Percentiles rank a stretch among this genome's conserved stretches.
Conservation (phyloP, 306 rosid species). For the Corylus americana region DNA sequence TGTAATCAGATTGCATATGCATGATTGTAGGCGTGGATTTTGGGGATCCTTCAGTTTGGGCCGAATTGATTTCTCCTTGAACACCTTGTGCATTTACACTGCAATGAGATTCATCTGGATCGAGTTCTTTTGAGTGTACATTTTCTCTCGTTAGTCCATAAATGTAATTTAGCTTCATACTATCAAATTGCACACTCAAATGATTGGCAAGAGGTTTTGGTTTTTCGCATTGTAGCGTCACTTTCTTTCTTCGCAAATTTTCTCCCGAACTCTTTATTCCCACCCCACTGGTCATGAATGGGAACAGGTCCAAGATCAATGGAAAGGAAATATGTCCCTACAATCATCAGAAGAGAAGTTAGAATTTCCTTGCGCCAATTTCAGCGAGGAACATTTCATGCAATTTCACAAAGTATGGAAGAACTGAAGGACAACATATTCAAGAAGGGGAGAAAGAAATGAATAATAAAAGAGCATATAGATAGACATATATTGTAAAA, state of each 20-base stretch:
- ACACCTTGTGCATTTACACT: slow-evolving; percentile 27
- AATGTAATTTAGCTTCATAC: slow-evolving; percentile 30
- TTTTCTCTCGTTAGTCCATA: slow-evolving; percentile 31
- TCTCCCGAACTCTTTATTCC: slow-evolving; percentile 46
- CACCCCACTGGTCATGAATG: slow-evolving; percentile 66
- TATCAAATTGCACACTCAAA: slow-evolving; percentile 37
- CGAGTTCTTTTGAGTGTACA: slow-evolving; percentile 21
- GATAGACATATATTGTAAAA: not conserved
- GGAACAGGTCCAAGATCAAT: slow-evolving; percentile 58
- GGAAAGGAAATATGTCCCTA: slow-evolving; percentile 89
- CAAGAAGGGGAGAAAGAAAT: not conserved
- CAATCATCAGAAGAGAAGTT: slow-evolving; percentile 28
- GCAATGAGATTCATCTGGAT: slow-evolving; percentile 27
- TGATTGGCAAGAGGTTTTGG: slow-evolving; percentile 31
- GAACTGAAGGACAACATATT: not conserved
- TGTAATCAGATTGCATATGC: slow-evolving; percentile 29
- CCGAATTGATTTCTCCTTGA: slow-evolving; percentile 28
- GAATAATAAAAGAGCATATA: not conserved
- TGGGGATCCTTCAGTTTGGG: slow-evolving; percentile 37
- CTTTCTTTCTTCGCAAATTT: slow-evolving; percentile 36
- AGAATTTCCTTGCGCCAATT: not conserved
- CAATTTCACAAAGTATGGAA: not conserved
- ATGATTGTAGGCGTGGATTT: slow-evolving; percentile 32
- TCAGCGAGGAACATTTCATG: slow-evolving; percentile 1
- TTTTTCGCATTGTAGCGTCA: slow-evolving; percentile 25